These are phyloP conservation scores for Phyllosticta citriasiana DNA, from an alignment of 2,329 filamentous ascomycete genomes.

Conservation along the genomic window DNA sequence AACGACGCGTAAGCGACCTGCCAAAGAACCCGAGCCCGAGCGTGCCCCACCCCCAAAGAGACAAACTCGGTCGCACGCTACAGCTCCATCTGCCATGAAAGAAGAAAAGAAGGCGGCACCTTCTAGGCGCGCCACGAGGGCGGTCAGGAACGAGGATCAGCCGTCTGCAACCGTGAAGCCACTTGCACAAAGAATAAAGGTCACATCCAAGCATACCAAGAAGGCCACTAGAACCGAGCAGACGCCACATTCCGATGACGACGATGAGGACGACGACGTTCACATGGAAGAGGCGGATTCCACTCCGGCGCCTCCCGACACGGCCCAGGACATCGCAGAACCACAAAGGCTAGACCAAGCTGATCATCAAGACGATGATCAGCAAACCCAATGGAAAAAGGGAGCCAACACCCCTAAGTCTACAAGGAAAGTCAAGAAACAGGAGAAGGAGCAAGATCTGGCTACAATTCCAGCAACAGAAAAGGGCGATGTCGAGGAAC, in stretches of 20 bases:
- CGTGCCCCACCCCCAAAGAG: conserved; percentile 3
- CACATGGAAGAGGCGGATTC: background rate
- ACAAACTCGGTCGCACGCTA: background rate
- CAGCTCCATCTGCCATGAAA: background rate
- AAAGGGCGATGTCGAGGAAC: conserved; percentile 23
- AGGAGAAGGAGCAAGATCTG: background rate
- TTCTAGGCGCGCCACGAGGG: conserved; percentile 2
- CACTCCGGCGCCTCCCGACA: background rate
- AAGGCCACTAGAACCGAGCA: background rate
- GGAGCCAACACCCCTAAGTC: background rate
- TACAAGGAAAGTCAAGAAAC: background rate
- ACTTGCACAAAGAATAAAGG: conserved; percentile 6
- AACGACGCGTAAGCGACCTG: conserved; percentile 6
- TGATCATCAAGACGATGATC: background rate
- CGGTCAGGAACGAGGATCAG: background rate
- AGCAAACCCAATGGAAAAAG: background rate
- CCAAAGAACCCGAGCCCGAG: conserved; percentile 4
- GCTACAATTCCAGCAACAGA: background rate
- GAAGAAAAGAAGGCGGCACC: background rate
- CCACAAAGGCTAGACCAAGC: background rate
- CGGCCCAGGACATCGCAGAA: background rate
- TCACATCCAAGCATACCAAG: background rate
- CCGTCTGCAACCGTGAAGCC: conserved; percentile 6
- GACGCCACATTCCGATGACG: background rate
- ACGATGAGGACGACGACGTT: background rate